Percentiles rank a stretch among this genome's conserved stretches.
These are phyloP conservation scores for Priceomyces fermenticarens DNA, from an alignment of 805 yeast genomes.

Conservation along the genomic window DNA sequence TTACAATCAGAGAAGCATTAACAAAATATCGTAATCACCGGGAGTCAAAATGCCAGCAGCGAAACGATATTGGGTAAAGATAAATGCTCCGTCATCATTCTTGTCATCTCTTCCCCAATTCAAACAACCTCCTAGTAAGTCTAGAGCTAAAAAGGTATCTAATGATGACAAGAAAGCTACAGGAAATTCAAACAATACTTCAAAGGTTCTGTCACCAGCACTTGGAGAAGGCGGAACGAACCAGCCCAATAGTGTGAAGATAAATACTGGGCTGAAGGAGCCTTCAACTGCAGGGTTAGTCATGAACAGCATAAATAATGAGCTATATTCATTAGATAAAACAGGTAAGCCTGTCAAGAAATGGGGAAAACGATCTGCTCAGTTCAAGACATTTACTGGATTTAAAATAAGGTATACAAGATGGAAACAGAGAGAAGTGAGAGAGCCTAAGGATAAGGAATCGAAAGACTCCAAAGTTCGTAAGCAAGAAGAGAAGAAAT, in stretches of 20 bases:
- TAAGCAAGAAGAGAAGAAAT: constrained; percentile 1
- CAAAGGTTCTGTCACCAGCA: constrained; percentile 29
- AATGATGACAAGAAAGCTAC: constrained; percentile 25
- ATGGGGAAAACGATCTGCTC: constrained; percentile 33
- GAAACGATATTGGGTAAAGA: constrained; percentile 31
- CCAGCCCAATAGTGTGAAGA: constrained; percentile 19
- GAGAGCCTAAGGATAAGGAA: constrained; percentile 2
- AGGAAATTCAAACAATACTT: constrained; percentile 7
- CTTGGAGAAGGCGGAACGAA: constrained; percentile 12
- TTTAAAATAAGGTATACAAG: constrained; percentile 29
- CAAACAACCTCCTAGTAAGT: constrained; percentile 25
- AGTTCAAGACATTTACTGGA: constrained; percentile 43
- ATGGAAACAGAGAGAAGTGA: constrained; percentile 13
- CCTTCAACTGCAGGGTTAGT: constrained; percentile 40
- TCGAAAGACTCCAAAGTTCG: constrained; percentile 9
- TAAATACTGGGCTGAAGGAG: constrained; percentile 39
- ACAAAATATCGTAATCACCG: neutral
- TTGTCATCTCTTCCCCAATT: constrained; percentile 35
- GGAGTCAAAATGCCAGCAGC: constrained; percentile 29
- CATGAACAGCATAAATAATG: constrained; percentile 29
- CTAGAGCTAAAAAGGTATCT: constrained; percentile 29
- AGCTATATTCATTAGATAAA: constrained; percentile 28
- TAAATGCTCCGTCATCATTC: constrained; percentile 26
- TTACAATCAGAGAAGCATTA: neutral
- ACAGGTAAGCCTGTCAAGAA: constrained; percentile 30